A percentile compares a stretch with the other conserved stretches of the same genome.
Conservation (phyloP, 768 basidiomycete species). For the Lanmaoa pseudosensibilis region DNA sequence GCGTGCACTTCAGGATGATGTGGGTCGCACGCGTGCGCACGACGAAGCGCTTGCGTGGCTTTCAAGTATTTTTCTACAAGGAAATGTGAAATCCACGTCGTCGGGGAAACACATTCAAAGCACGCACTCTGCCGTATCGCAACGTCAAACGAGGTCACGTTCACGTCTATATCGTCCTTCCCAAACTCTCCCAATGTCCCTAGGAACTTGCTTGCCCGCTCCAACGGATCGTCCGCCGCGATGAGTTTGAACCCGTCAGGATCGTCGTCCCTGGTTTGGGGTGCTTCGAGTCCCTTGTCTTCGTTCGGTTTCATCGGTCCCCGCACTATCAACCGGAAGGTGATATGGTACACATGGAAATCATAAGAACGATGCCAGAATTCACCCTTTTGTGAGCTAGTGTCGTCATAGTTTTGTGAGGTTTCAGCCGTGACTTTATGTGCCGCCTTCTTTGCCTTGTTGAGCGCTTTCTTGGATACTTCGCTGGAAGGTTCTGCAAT, state of each 20-base stretch:
- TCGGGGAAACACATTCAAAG: background rate
- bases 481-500: conserved; percentile 19
- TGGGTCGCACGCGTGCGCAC: conserved; percentile 52
- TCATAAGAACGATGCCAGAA: conserved; percentile 13
- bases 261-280: conserved; percentile 71
- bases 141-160: conserved; percentile 79
- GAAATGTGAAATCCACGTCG: background rate
- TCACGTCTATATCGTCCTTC: conserved; percentile 59
- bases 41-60: conserved; percentile 65
- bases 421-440: conserved; percentile 54
- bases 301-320: conserved; percentile 39
- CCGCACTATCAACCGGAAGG: conserved; percentile 23
- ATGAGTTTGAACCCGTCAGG: conserved; percentile 78
- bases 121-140: conserved; percentile 73
- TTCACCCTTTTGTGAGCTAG: conserved; percentile 61
- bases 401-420: conserved; percentile 37
- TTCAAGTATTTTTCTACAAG: conserved; percentile 76
- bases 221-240: conserved; percentile 61
- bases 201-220: conserved; percentile 71
- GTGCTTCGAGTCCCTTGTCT: conserved; percentile 69
- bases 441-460: conserved; percentile 83
- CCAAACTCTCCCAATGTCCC: conserved; percentile 58
- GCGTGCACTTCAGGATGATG: conserved; percentile 69
- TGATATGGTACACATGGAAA: conserved; percentile 12
- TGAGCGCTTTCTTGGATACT: conserved; percentile 74